phyloP scores from a whole-genome alignment of 352 stramenopile genomes.

The Chrysophaeum taylorii region DNA sequence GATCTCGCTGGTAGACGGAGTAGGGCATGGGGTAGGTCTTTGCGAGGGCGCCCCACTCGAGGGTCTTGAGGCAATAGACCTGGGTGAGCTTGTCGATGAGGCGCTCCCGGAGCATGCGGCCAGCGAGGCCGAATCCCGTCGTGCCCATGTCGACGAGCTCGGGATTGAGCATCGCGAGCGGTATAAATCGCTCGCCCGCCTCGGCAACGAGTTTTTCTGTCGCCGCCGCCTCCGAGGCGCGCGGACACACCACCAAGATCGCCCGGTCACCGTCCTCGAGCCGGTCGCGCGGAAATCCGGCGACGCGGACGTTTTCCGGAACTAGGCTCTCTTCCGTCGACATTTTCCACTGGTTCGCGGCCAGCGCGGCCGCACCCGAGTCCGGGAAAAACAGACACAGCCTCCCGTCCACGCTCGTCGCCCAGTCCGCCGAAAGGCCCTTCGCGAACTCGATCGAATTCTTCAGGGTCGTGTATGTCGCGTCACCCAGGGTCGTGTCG shows the following conservation, averaged over 20 bases:
- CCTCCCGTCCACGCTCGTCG: conserved; percentile 22
- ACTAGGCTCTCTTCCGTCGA: conserved; percentile 27
- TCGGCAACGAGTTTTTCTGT: conserved; percentile 42
- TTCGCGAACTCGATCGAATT: conserved; percentile 42
- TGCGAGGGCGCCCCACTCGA: conserved; percentile 29
- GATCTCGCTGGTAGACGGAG: no score
- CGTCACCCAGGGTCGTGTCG: conserved; percentile 57
- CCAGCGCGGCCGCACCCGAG: conserved; percentile 54
- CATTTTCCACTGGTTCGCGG: conserved; percentile 48
- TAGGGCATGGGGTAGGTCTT: conserved; percentile 5
- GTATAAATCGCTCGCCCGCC: conserved; percentile 25
- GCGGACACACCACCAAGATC: conserved; percentile 53
- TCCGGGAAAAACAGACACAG: conserved; percentile 60
- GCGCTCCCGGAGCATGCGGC: conserved; percentile 43
- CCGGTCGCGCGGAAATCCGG: conserved; percentile 15
- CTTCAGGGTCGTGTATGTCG: conserved; percentile 62
- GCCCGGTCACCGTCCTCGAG: conserved; percentile 37
- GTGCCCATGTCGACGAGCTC: conserved; percentile 63
- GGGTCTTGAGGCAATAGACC: conserved; percentile 29
- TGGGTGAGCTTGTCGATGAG: conserved; percentile 36
- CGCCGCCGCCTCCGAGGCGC: conserved; percentile 42
- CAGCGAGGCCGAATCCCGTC: conserved; percentile 60
- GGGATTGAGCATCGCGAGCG: conserved; percentile 60
- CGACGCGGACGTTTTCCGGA: conserved; percentile 44
- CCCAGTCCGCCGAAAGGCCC: conserved; percentile 22